These are phyloP conservation scores for Pseudozyma flocculosa DNA, from an alignment of 1,284 basidiomycete species.

Conservation along the genomic window DNA sequence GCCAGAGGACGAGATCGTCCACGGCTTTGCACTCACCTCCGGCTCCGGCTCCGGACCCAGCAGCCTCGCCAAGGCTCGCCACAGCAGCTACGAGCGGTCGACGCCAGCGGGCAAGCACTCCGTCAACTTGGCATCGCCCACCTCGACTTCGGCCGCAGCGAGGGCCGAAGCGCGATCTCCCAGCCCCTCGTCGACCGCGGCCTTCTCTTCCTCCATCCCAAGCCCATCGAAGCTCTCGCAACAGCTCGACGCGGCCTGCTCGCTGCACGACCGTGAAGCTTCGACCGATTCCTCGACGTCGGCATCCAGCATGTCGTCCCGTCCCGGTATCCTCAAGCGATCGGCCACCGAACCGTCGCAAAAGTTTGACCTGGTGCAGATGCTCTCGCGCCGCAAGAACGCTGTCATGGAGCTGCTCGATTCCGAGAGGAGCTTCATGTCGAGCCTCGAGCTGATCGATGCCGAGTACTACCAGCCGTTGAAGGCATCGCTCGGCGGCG, in stretches of 20 bases:
- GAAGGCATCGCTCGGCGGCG: slow-evolving; percentile 19
- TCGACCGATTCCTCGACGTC: slow-evolving; percentile 18
- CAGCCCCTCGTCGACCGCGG: too few relatives aligned
- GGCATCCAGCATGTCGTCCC: slow-evolving; percentile 8
- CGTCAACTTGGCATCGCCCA: too few relatives aligned
- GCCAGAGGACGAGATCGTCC: slow-evolving; percentile 45
- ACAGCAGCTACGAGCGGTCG: slow-evolving; percentile 20
- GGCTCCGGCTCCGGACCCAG: background rate
- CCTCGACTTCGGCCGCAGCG: too few relatives aligned
- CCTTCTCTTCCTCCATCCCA: background rate
- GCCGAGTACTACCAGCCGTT: slow-evolving; percentile 53
- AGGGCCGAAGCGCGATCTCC: too few relatives aligned
- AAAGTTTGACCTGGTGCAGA: slow-evolving; percentile 5
- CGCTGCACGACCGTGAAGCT: slow-evolving; percentile 9
- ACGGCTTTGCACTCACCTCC: slow-evolving; percentile 21
- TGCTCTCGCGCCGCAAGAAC: slow-evolving; percentile 29
- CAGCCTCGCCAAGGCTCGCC: slow-evolving; percentile 10
- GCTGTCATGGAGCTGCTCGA: slow-evolving; percentile 48
- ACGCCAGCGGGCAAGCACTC: background rate
- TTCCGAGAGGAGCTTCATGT: slow-evolving; percentile 51
- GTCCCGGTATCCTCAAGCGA: slow-evolving; percentile 25
- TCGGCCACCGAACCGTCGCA: slow-evolving; percentile 20
- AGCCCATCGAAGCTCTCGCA: slow-evolving; percentile 2
- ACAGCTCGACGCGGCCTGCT: slow-evolving; percentile 6
- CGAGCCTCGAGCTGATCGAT: slow-evolving; percentile 43